These are phyloP conservation scores for Phlebiopsis gigantea DNA, from an alignment of 768 basidiomycete species.

Conservation along the genomic window DNA sequence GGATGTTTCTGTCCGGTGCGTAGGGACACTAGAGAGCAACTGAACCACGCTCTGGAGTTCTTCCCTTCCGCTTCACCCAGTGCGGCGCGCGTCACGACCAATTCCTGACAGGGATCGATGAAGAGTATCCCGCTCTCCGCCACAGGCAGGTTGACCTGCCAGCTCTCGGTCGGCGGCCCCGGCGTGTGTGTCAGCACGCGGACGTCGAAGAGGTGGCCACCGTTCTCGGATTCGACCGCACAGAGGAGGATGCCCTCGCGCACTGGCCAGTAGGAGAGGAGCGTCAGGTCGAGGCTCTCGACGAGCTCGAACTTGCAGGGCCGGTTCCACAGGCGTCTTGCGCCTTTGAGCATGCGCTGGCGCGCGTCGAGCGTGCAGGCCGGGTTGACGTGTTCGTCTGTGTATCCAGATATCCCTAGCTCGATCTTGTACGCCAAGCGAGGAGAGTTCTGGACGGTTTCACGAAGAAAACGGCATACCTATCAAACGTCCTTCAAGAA, in stretches of 20 bases:
- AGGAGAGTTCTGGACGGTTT: neutral
- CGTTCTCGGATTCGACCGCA: neutral
- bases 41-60: neutral
- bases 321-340: neutral
- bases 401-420: neutral
- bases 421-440: conserved; percentile 1
- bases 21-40: neutral
- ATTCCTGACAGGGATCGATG: neutral
- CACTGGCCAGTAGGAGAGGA: conserved; percentile 1
- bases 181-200: neutral
- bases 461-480: neutral
- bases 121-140: neutral
- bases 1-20: neutral
- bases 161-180: neutral
- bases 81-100: neutral
- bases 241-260: neutral
- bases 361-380: neutral
- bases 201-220: neutral
- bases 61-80: neutral
- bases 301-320: neutral
- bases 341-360: neutral
- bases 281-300: neutral
- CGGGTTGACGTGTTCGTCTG: neutral
- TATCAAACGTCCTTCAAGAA: neutral
- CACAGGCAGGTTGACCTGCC: conserved; percentile 1